Evolutionary conservation across 1,284 basidiomycete genomes (phyloP).

Genomic region (Trametes versicolor): DNA sequence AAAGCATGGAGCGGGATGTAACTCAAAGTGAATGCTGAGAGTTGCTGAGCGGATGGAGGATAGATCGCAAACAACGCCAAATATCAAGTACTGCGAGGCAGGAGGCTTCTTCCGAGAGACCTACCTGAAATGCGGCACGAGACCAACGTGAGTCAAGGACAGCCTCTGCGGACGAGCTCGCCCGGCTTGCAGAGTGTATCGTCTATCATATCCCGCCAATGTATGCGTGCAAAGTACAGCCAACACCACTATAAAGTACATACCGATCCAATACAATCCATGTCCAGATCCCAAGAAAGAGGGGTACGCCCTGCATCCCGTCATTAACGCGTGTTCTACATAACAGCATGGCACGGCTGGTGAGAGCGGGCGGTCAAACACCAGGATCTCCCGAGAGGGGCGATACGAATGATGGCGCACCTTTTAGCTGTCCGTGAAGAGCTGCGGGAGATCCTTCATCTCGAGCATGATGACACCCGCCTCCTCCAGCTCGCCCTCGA

Average conservation of each 20-base stretch:
- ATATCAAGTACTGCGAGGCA: no score
- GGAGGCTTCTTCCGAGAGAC: no score
- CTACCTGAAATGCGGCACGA: no score
- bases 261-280: neutral
- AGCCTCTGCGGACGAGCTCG: neutral
- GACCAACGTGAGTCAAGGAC: no score
- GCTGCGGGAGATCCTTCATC: slow-evolving; percentile 66
- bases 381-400: neutral
- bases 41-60: no score
- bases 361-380: neutral
- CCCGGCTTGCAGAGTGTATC: neutral
- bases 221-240: neutral
- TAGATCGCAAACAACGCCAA: no score
- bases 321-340: no score
- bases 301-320: neutral
- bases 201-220: neutral
- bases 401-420: neutral
- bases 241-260: neutral
- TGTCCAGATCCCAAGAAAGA: neutral
- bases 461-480: slow-evolving; percentile 70
- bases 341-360: neutral
- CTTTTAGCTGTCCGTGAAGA: slow-evolving; percentile 56
- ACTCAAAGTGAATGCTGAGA: no score
- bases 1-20: no score
- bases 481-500: slow-evolving; percentile 66